A percentile compares a stretch with the other conserved stretches of the same genome.
phyloP scores from a whole-genome alignment of 2,329 filamentous ascomycete genomes.

The Ophiostoma perfectum region DNA sequence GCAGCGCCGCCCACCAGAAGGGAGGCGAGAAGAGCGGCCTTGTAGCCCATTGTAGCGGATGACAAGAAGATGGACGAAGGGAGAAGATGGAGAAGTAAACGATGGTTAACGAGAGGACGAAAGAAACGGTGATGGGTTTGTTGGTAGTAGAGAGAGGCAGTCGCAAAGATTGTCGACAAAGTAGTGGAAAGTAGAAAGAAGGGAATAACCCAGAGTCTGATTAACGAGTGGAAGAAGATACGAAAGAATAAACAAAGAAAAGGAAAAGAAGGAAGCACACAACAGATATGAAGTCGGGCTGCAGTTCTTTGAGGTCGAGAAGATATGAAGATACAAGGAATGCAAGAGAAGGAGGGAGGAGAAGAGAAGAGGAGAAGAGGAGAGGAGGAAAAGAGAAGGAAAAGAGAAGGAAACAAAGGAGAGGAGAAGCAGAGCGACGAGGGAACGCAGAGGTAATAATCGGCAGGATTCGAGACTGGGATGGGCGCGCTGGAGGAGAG shows the following conservation, averaged over 20 bases:
- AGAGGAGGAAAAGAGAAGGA: not conserved
- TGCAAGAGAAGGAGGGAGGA: constrained; percentile 15
- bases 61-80: not conserved
- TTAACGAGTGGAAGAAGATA: constrained; percentile 20
- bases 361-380: constrained; percentile 15
- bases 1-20: constrained; percentile 36
- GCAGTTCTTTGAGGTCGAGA: constrained; percentile 2
- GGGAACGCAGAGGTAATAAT: constrained; percentile 2
- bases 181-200: constrained; percentile 16
- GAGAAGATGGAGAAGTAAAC: not conserved
- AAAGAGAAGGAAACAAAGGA: not conserved
- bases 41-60: constrained; percentile 28
- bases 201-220: constrained; percentile 25
- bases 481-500: not conserved
- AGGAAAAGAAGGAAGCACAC: constrained; percentile 14
- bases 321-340: constrained; percentile 11
- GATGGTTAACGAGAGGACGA: not conserved
- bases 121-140: not conserved
- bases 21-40: constrained; percentile 36
- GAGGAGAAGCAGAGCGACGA: not conserved
- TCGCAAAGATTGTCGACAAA: constrained; percentile 15
- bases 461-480: constrained; percentile 2
- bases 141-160: constrained; percentile 14
- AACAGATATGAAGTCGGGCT: not conserved
- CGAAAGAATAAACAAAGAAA: constrained; percentile 12